Evolutionary conservation across 2,329 filamentous ascomycete species (phyloP).

Genomic region (Sporothrix humicola): DNA sequence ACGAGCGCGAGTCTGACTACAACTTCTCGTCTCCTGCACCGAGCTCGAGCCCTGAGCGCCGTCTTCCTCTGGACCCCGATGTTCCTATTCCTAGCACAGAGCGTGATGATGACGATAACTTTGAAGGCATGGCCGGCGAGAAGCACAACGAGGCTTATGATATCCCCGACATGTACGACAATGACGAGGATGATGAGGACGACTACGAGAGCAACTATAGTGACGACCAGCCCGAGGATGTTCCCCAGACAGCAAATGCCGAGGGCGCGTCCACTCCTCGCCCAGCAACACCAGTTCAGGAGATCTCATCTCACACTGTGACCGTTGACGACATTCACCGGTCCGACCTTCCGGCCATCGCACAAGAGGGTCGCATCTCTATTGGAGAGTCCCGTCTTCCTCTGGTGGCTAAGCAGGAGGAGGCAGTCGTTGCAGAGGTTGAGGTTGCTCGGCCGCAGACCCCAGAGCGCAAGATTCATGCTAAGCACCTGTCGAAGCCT

Average conservation of each 20-base stretch:
- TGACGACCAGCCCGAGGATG: slow-evolving; percentile 48
- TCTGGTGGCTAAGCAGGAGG: slow-evolving; percentile 40
- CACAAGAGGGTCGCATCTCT: slow-evolving; percentile 38
- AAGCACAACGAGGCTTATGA: slow-evolving; percentile 48
- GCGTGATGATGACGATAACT: slow-evolving; percentile 38
- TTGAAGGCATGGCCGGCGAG: slow-evolving; percentile 62
- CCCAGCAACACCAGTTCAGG: slow-evolving; percentile 49
- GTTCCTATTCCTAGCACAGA: slow-evolving; percentile 89
- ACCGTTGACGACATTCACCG: slow-evolving; percentile 35
- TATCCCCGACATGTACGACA: slow-evolving; percentile 46
- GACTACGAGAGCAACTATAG: slow-evolving; percentile 64
- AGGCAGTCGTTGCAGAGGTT: slow-evolving; percentile 38
- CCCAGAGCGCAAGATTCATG: slow-evolving; percentile 56
- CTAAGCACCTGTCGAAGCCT: slow-evolving; percentile 58
- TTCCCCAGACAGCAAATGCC: slow-evolving; percentile 45
- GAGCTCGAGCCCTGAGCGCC: slow-evolving; percentile 63
- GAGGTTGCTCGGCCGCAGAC: slow-evolving; percentile 52
- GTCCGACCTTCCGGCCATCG: slow-evolving; percentile 29
- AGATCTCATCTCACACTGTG: slow-evolving; percentile 37
- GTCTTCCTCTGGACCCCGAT: slow-evolving; percentile 77
- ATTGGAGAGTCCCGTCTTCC: slow-evolving; percentile 31
- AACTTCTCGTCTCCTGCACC: slow-evolving; percentile 67
- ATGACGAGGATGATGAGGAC: slow-evolving; percentile 54
- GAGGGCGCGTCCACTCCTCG: slow-evolving; percentile 61
- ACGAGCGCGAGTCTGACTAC: slow-evolving; percentile 66